These are phyloP conservation scores for Tothia fuscella DNA, from an alignment of 2,329 filamentous ascomycete genomes.

Conservation along the genomic window DNA sequence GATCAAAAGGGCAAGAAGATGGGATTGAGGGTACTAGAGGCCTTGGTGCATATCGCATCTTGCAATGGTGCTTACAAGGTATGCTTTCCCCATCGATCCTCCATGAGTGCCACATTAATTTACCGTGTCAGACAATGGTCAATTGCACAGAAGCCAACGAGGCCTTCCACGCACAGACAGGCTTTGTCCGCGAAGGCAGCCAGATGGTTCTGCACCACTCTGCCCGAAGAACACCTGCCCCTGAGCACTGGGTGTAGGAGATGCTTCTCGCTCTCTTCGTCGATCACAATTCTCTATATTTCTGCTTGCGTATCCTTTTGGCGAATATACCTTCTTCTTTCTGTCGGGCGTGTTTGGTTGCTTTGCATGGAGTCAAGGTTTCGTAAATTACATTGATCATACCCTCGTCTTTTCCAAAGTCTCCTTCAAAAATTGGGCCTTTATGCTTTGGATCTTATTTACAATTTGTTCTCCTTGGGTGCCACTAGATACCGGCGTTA, in stretches of 20 bases:
- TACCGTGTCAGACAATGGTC: slow-evolving; percentile 11
- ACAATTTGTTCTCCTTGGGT: too few relatives aligned
- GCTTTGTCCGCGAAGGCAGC: slow-evolving; percentile 11
- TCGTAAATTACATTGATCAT: too few relatives aligned
- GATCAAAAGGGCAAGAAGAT: slow-evolving; percentile 17
- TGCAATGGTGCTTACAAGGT: slow-evolving; percentile 14
- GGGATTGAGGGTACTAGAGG: slow-evolving; percentile 15
- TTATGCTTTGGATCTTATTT: too few relatives aligned
- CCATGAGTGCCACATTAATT: background rate
- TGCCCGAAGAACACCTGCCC: background rate
- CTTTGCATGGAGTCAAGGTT: too few relatives aligned
- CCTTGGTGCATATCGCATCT: slow-evolving; percentile 13
- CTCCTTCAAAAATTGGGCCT: too few relatives aligned
- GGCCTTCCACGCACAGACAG: slow-evolving; percentile 14
- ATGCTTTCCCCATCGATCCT: background rate
- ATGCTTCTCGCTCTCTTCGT: too few relatives aligned
- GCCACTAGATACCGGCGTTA: too few relatives aligned
- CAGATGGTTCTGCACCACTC: slow-evolving; percentile 10
- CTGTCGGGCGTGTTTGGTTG: too few relatives aligned
- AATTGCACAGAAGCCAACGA: slow-evolving; percentile 14
- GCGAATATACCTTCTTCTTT: too few relatives aligned
- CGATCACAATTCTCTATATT: too few relatives aligned
- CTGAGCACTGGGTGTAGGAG: slow-evolving; percentile 5
- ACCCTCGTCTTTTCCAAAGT: too few relatives aligned
- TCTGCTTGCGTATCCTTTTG: too few relatives aligned